phyloP scores from a whole-genome alignment of 108 stramenopile genomes.

The Ochromonas danica region DNA sequence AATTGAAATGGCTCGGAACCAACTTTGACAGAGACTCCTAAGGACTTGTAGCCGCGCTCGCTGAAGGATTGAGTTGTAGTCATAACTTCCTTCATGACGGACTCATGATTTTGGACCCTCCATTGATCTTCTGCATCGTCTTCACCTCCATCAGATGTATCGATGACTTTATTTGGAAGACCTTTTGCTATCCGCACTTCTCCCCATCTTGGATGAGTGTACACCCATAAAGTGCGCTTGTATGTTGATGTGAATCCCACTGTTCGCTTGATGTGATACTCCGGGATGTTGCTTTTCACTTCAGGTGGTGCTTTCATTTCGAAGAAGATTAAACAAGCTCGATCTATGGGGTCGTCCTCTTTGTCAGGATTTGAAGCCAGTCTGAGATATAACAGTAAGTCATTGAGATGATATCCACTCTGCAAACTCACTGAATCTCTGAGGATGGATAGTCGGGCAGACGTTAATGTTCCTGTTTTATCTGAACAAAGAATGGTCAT shows the following conservation, averaged over 20 bases:
- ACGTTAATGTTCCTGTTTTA: slow-evolving; percentile 83
- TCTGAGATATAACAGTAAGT: slow-evolving; percentile 62
- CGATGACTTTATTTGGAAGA: slow-evolving; percentile 66
- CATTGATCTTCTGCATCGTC: slow-evolving; percentile 69
- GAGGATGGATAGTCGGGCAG: slow-evolving; percentile 69
- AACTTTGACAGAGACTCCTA: slow-evolving; percentile 30
- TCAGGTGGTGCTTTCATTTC: not conserved
- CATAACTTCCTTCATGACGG: slow-evolving; percentile 36
- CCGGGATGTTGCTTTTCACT: not conserved
- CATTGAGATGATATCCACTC: slow-evolving; percentile 55
- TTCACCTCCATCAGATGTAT: slow-evolving; percentile 63
- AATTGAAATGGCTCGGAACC: slow-evolving; percentile 40
- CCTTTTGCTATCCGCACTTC: slow-evolving; percentile 68
- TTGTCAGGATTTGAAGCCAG: slow-evolving; percentile 73
- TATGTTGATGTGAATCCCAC: slow-evolving; percentile 56
- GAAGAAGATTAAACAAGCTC: slow-evolving; percentile 56
- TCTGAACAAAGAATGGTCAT: slow-evolving; percentile 75
- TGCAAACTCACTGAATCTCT: slow-evolving; percentile 54
- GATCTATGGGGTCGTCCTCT: slow-evolving; percentile 77
- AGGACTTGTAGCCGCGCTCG: slow-evolving; percentile 63
- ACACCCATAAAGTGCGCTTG: slow-evolving; percentile 11
- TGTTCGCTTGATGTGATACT: slow-evolving; percentile 44
- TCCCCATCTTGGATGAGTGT: slow-evolving; percentile 35
- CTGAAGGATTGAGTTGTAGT: slow-evolving; percentile 48
- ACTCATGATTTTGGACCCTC: slow-evolving; percentile 58